Percentiles rank a stretch among this genome's conserved stretches.
Evolutionary conservation across 306 rosid genomes (phyloP).

Genomic region (Macrotyloma uniflorum): DNA sequence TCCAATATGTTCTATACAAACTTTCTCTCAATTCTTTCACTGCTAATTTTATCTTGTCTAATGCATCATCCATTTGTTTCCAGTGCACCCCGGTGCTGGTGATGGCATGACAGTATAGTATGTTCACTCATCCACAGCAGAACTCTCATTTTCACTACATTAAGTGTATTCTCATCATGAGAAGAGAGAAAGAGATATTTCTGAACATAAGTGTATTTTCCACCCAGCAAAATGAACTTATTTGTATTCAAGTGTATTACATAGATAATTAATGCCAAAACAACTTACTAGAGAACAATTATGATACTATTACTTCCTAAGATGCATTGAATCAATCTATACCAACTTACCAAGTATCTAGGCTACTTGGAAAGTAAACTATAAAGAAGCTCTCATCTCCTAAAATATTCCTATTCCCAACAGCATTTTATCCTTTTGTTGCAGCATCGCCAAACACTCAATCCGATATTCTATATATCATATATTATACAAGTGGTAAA

Average conservation of each 20-base stretch:
- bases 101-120: not conserved
- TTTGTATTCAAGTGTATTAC: not conserved
- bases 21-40: not conserved
- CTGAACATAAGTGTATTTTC: not conserved
- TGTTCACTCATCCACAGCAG: not conserved
- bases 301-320: not conserved
- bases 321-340: not conserved
- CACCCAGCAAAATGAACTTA: not conserved
- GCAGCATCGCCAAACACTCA: not conserved
- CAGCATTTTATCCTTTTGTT: not conserved
- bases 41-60: not conserved
- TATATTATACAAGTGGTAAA: not conserved
- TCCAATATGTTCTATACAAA: not conserved
- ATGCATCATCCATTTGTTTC: not conserved
- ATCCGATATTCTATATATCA: not conserved
- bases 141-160: not conserved
- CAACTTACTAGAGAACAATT: no score
- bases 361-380: not conserved
- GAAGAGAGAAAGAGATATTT: not conserved
- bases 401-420: not conserved
- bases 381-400: not conserved
- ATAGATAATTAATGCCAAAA: not conserved
- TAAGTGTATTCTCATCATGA: not conserved
- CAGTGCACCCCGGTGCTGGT: no score
- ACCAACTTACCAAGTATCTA: not conserved